Base-by-base conservation (phyloP, 306 rosid species). In the Cucurbita ficifolia region DNA sequence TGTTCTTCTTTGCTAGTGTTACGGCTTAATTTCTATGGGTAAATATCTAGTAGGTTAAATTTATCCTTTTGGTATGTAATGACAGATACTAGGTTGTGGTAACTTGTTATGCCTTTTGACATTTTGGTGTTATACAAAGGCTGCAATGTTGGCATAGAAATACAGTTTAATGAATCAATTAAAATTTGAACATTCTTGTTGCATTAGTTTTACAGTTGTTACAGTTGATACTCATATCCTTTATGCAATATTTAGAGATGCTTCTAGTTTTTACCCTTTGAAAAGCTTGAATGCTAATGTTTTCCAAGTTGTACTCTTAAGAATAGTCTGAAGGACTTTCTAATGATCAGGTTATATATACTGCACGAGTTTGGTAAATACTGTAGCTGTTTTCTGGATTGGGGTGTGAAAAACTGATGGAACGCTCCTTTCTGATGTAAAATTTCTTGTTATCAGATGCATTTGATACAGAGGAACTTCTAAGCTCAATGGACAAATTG, bases 401-500 rank as follows among this genome's bases (percentile, higher is more conserved):
- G 14, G 59, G 45, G 55, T 46, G 56, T 17, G 43, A 70, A 49
- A 70, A 24, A 49, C 29, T 14, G 46, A 70, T 50, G 74, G 43
- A 49, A 51, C 50, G 10, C 56, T 54, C 8, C 63, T 70, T 21
- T 61, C 55, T 51, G 35, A n/a, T 72, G 36, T 38, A 24, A 56
- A 29, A 70, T 61, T 77, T 75, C 57, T 83, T 72, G 81, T 61
- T 49, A 62, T 81, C 91, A 95, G 99, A 95, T 83, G 96, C 99
- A 58, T 95, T 95, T 84, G 91, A 91, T 77, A 95, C 87, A 0
- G 85, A 91, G 85, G 68, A 87, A 80, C 88, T 95, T 63, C 80
- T 95, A 74, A 61, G 78, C 67, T 85, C 83, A 22, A 84, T 95
- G 99, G 96, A 88, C 69, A 86, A 86, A 82, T 86, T 95, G 93